Percentiles rank a stretch among this genome's conserved stretches.
phyloP scores from a whole-genome alignment of 441 rosid species.

The Arabidopsis lyrata region DNA sequence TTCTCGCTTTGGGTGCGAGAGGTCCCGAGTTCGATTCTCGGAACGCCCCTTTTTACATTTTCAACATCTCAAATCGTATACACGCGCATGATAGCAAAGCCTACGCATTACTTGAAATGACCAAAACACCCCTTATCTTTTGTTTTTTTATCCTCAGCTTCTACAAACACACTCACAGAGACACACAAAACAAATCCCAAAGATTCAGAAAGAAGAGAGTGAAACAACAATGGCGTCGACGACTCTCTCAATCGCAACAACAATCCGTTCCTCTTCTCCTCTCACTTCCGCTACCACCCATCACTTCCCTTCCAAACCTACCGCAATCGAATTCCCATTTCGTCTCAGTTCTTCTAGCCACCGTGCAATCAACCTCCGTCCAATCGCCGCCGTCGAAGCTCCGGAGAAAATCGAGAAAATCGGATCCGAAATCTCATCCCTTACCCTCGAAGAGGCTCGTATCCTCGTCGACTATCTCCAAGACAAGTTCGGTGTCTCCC shows the following conservation, averaged over 20 bases:
- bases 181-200: constrained; percentile 15
- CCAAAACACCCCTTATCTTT: constrained; percentile 47
- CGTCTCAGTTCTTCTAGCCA: constrained; percentile 42
- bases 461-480: constrained; percentile 80
- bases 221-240: constrained; percentile 54
- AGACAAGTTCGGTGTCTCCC: constrained; percentile 83
- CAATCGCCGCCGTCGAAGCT: constrained; percentile 65
- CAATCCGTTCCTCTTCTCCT: constrained; percentile 45
- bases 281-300: constrained; percentile 34
- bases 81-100: constrained; percentile 14
- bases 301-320: constrained; percentile 29
- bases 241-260: constrained; percentile 48
- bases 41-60: constrained; percentile 49
- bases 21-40: constrained; percentile 82
- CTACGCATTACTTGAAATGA: neutral
- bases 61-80: too few relatives aligned
- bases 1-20: constrained; percentile 63
- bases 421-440: constrained; percentile 68
- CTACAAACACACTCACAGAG: constrained; percentile 5
- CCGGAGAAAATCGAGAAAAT: constrained; percentile 80
- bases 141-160: constrained; percentile 21
- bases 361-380: constrained; percentile 58
- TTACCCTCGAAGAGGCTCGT: constrained; percentile 87
- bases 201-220: neutral
- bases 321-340: constrained; percentile 45